Evolutionary conservation across 345 rosid species (phyloP).

Genomic region (Iberis pinnata): DNA sequence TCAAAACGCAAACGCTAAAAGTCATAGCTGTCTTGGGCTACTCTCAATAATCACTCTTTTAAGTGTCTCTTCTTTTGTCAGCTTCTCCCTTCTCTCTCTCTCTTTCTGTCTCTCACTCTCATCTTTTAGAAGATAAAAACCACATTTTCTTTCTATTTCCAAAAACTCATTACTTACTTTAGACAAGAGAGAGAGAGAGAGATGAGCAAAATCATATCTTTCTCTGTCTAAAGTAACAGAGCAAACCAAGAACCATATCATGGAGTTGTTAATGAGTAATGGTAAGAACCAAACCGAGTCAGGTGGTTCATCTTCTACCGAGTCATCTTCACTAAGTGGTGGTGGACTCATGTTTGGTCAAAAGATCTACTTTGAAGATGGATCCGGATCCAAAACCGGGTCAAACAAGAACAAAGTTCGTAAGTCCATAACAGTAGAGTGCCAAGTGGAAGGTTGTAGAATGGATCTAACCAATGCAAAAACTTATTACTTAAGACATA

Average conservation of each 20-base stretch:
- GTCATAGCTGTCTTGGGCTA: background rate
- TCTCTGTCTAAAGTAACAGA: constrained; percentile 15
- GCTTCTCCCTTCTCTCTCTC: background rate
- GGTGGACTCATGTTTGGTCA: constrained; percentile 69
- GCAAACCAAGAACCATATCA: constrained; percentile 18
- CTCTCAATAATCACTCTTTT: background rate
- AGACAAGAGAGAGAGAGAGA: constrained; percentile 3
- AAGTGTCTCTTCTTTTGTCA: background rate
- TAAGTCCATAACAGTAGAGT: constrained; percentile 46
- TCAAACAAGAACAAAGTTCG: constrained; percentile 33
- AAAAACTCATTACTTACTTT: too few species aligned
- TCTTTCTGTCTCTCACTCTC: background rate
- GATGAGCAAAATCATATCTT: constrained; percentile 14
- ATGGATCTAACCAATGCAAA: constrained; percentile 91
- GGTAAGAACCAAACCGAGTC: constrained; percentile 40
- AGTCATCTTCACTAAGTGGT: constrained; percentile 37
- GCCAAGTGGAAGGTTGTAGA: constrained; percentile 86
- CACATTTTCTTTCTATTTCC: constrained; percentile 25
- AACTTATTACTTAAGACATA: constrained; percentile 86
- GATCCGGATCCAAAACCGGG: constrained; percentile 31
- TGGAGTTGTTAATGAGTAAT: constrained; percentile 52
- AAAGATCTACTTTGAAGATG: constrained; percentile 76
- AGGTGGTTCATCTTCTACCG: constrained; percentile 42
- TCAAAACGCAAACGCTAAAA: background rate
- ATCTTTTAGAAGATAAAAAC: constrained; percentile 27